A percentile compares a stretch with the other conserved stretches of the same genome.
Conservation (phyloP, 2,329 filamentous ascomycete genomes). For the Beauveria varroae region DNA sequence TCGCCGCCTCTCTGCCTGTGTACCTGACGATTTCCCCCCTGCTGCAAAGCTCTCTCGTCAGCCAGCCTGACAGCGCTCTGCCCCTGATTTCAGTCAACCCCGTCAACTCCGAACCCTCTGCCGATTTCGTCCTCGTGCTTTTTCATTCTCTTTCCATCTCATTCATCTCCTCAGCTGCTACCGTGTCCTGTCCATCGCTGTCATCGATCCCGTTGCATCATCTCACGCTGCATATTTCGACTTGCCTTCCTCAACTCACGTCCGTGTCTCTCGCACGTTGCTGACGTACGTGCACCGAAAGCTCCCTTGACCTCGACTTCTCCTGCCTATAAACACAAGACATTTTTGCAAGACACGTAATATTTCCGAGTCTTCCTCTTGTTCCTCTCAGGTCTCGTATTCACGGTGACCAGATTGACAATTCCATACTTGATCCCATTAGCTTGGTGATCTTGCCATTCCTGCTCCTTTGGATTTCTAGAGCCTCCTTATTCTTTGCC, state of each 20-base stretch:
- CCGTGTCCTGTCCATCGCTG: neutral
- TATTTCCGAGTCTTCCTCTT: neutral
- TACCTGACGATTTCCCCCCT: neutral
- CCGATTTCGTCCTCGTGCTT: slow-evolving; percentile 8
- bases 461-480: neutral
- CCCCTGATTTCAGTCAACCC: slow-evolving; percentile 9
- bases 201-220: slow-evolving; percentile 4
- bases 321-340: slow-evolving; percentile 7
- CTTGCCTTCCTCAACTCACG: neutral
- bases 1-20: neutral
- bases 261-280: neutral
- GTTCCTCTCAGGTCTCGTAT: neutral
- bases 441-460: slow-evolving; percentile 8
- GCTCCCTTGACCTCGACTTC: neutral
- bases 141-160: neutral
- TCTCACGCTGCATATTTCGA: slow-evolving; percentile 1
- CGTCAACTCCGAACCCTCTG: slow-evolving; percentile 6
- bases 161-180: neutral
- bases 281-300: slow-evolving; percentile 7
- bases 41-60: neutral
- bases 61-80: slow-evolving; percentile 10
- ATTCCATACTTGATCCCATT: slow-evolving; percentile 9
- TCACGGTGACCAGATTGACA: neutral
- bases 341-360: slow-evolving; percentile 9
- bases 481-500: slow-evolving; percentile 1